A percentile compares a stretch with the other conserved stretches of the same genome.
Conservation (phyloP, 768 basidiomycete genomes). For the Boletellus sp. region DNA sequence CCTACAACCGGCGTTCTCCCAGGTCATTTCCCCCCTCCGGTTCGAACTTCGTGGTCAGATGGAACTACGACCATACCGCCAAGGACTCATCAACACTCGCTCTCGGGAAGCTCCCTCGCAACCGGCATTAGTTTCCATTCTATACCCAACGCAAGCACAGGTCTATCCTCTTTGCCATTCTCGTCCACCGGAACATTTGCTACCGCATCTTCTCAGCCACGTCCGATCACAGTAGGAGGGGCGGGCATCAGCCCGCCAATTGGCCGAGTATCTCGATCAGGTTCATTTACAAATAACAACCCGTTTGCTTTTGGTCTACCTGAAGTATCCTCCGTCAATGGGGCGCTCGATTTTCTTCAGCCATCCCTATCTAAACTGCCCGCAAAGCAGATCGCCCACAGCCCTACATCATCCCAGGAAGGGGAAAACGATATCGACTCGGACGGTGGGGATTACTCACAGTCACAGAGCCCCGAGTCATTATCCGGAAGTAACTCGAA, state of each 20-base stretch:
- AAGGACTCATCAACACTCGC: constrained; percentile 31
- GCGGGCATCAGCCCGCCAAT: constrained; percentile 35
- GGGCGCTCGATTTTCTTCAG: constrained; percentile 31
- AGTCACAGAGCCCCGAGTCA: constrained; percentile 31
- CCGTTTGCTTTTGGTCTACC: constrained; percentile 38
- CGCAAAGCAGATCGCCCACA: constrained; percentile 15
- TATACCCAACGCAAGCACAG: constrained; percentile 31
- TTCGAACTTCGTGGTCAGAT: constrained; percentile 31
- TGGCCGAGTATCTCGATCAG: constrained; percentile 56
- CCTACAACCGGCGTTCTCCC: constrained; percentile 20
- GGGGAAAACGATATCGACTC: constrained; percentile 50
- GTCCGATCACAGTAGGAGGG: constrained; percentile 17
- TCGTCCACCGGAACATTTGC: constrained; percentile 31
- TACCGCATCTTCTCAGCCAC: constrained; percentile 25
- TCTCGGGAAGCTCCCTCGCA: constrained; percentile 30
- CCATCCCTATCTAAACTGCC: constrained; percentile 9
- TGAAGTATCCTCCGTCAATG: constrained; percentile 22
- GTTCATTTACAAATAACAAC: constrained; percentile 49
- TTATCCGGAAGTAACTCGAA: constrained; percentile 23
- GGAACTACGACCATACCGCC: constrained; percentile 24
- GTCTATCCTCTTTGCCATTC: constrained; percentile 29
- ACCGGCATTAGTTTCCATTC: constrained; percentile 28
- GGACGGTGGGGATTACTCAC: constrained; percentile 35
- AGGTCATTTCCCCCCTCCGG: constrained; percentile 22
- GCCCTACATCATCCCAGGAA: constrained; percentile 41